These are phyloP conservation scores for Fusarium burgessii DNA, from an alignment of 2,329 filamentous ascomycete genomes.

Conservation along the genomic window DNA sequence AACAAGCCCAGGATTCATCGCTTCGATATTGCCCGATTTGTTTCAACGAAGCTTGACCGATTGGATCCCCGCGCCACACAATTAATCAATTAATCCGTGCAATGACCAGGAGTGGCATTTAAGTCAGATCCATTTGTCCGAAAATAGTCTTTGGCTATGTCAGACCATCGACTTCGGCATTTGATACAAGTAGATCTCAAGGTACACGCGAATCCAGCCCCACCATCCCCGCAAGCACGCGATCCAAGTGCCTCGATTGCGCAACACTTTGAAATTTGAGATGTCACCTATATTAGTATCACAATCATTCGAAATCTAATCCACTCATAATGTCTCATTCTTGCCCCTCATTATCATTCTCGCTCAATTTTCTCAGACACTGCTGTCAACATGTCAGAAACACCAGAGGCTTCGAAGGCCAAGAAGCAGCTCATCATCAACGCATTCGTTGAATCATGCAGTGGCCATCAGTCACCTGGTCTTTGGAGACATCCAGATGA, in stretches of 20 bases:
- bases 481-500: conserved; percentile 73
- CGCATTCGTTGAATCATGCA: conserved; percentile 58
- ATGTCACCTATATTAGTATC: neutral
- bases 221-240: conserved; percentile 19
- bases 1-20: neutral
- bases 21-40: neutral
- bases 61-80: neutral
- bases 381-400: conserved; percentile 29
- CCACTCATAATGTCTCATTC: neutral
- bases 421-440: conserved; percentile 59
- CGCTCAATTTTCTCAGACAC: neutral
- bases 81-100: neutral
- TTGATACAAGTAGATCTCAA: neutral
- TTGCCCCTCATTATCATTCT: neutral
- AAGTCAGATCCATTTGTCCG: neutral
- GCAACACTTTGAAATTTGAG: neutral
- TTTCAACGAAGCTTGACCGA: neutral
- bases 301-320: neutral
- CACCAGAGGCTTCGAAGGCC: neutral
- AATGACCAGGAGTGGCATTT: no score
- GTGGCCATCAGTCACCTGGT: conserved; percentile 61
- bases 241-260: neutral
- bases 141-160: neutral
- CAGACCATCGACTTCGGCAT: neutral
- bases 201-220: neutral